Conservation (phyloP, 345 rosid species). For the Nasturtium officinale region DNA sequence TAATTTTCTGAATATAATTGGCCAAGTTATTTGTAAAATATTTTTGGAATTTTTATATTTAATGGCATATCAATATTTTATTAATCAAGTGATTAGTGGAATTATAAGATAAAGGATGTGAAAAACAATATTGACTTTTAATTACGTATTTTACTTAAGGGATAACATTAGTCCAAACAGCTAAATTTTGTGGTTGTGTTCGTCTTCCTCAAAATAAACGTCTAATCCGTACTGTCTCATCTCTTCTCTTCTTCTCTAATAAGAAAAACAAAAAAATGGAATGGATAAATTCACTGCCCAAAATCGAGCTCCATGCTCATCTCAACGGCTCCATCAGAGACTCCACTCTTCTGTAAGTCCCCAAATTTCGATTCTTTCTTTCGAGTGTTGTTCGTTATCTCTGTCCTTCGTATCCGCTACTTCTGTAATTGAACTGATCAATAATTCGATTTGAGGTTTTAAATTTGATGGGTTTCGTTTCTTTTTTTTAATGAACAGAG, state of each 20-base stretch:
- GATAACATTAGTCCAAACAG: too few relatives aligned
- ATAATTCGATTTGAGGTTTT: not conserved
- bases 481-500: conserved; percentile 53
- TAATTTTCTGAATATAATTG: too few relatives aligned
- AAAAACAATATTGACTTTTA: too few relatives aligned
- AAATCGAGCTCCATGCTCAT: conserved; percentile 97
- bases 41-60: too few relatives aligned
- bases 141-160: too few relatives aligned
- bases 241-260: conserved; percentile 23
- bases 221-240: conserved; percentile 27
- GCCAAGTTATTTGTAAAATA: too few relatives aligned
- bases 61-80: too few relatives aligned
- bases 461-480: not conserved
- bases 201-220: conserved; percentile 22
- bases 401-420: not conserved
- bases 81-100: too few relatives aligned
- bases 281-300: conserved; percentile 71
- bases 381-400: not conserved
- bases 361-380: not conserved
- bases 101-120: too few relatives aligned
- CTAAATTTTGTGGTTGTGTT: conserved; percentile 8
- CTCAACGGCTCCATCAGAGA: conserved; percentile 94
- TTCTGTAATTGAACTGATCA: conserved; percentile 13
- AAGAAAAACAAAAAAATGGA: conserved; percentile 46
- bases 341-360: conserved; percentile 76